Percentiles rank a stretch among this genome's conserved stretches.
These are phyloP conservation scores for Glutinoglossum americanum DNA, from an alignment of 495 filamentous ascomycete species.

Conservation along the genomic window DNA sequence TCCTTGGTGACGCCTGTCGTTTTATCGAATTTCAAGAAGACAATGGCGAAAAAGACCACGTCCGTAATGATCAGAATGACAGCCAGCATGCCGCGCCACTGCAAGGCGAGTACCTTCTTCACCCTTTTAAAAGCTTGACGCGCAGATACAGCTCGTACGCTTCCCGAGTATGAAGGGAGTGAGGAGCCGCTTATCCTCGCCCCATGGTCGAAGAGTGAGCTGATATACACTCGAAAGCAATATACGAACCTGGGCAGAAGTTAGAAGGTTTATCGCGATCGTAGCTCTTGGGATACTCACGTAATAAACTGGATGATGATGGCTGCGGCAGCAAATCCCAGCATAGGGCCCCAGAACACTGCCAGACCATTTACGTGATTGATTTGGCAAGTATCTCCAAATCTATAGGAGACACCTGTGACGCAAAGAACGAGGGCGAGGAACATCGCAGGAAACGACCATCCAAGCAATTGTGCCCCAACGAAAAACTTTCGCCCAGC, in stretches of 20 bases:
- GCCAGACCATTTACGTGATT: slow-evolving; percentile 60
- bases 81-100: slow-evolving; percentile 80
- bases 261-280: background rate
- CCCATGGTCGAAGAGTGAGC: slow-evolving; percentile 48
- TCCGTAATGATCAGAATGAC: slow-evolving; percentile 74
- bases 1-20: slow-evolving; percentile 32
- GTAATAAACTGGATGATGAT: slow-evolving; percentile 52
- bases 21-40: slow-evolving; percentile 72
- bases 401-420: slow-evolving; percentile 85
- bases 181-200: slow-evolving; percentile 47
- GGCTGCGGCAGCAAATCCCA: slow-evolving; percentile 55
- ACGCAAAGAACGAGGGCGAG: slow-evolving; percentile 53
- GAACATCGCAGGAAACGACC: slow-evolving; percentile 58
- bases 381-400: slow-evolving; percentile 80
- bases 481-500: slow-evolving; percentile 83
- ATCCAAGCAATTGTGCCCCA: slow-evolving; percentile 56
- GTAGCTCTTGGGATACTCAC: slow-evolving; percentile 10
- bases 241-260: slow-evolving; percentile 58
- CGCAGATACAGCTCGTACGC: slow-evolving; percentile 63
- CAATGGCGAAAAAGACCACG: slow-evolving; percentile 74
- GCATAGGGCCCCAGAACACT: slow-evolving; percentile 79
- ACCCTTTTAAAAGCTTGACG: slow-evolving; percentile 75
- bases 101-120: slow-evolving; percentile 65
- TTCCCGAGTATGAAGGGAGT: slow-evolving; percentile 58
- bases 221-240: slow-evolving; percentile 85